These are phyloP conservation scores for Didymella keratinophila DNA, from an alignment of 2,329 filamentous ascomycete species.

Conservation along the genomic window DNA sequence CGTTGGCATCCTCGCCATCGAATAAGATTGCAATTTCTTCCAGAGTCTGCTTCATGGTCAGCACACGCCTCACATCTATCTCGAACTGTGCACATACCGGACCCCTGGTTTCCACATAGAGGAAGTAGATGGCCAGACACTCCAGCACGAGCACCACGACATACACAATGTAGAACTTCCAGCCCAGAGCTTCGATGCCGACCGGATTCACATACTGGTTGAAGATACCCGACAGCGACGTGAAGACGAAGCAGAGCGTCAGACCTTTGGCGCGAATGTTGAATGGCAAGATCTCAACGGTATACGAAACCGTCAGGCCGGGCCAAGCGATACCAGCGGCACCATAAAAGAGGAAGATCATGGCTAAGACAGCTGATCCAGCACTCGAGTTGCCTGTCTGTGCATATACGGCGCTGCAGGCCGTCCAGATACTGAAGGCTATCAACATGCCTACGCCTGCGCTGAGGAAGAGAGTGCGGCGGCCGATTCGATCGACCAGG, in stretches of 20 bases:
- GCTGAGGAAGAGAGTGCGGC: conserved; percentile 44
- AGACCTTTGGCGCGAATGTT: conserved; percentile 56
- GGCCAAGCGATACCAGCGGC: conserved; percentile 50
- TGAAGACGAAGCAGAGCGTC: conserved; percentile 61
- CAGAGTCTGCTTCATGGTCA: conserved; percentile 17
- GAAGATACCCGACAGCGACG: conserved; percentile 61
- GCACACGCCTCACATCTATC: not conserved
- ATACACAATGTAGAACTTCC: conserved; percentile 48
- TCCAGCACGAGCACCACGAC: conserved; percentile 35
- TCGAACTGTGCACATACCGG: conserved; percentile 17
- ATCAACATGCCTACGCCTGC: conserved; percentile 45
- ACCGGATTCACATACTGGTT: conserved; percentile 65
- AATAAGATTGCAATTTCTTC: conserved; percentile 34
- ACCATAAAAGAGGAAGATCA: conserved; percentile 58
- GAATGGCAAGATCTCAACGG: conserved; percentile 58
- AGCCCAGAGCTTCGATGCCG: conserved; percentile 31
- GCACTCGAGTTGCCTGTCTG: conserved; percentile 25
- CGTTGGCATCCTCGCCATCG: conserved; percentile 29
- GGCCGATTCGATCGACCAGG: conserved; percentile 43
- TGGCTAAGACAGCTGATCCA: conserved; percentile 57
- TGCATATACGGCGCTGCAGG: conserved; percentile 28
- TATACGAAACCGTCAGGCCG: conserved; percentile 61
- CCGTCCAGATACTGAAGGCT: conserved; percentile 44
- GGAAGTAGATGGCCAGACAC: conserved; percentile 33
- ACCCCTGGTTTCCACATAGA: conserved; percentile 37